Base-by-base conservation (phyloP, 257 asterid species). In the Nicotiana otophora region DNA sequence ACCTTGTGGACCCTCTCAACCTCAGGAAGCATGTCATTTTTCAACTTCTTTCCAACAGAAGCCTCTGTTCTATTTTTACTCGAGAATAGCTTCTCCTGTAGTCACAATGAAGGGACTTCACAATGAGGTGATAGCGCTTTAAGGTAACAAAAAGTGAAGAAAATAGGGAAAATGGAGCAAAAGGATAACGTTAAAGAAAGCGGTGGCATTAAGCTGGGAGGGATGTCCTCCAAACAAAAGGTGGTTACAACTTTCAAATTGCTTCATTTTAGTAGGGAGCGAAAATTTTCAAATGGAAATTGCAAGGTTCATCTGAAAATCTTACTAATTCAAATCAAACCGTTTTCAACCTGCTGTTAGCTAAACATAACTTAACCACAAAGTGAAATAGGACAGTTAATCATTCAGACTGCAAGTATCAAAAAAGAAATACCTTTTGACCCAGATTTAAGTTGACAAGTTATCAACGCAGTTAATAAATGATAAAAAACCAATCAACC, bases 1-100 rank as follows among this genome's bases (percentile, higher is more conserved):
- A 96, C 99, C 98, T 93, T 96, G 86, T 96, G 97, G 86, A 91
- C 94, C 84, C 88, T 94, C 92, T 96, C 99, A 81, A 96, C 90
- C 87, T 94, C 99, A 72, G 95, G 92, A 87, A 96, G 97, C 95
- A 92, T 90, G 88, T 90, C 88, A 17, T 91, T 96, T 85, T 89
- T 93, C 88, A 96, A 88, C 86, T 96, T 96, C 91, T 92, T 96
- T 82, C 98, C 99, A 81, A 94, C 91, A 17, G 95, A 89, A 58
- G 87, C 91, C 88, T 96, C 99, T n/a, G 96, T 90, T 88, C 97
- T 92, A 84, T 91, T 96, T 87, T 87, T 91, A 92, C 99, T 96
- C 30, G 94, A 79, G 76, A 92, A 89, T 34, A 96, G 93, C 87
- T 96, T 96, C 80, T 94, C 99, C 99, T 94, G 94, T 83, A 85